Conservation (phyloP, 805 yeast genomes). For the Metschnikowia peoriensis region DNA sequence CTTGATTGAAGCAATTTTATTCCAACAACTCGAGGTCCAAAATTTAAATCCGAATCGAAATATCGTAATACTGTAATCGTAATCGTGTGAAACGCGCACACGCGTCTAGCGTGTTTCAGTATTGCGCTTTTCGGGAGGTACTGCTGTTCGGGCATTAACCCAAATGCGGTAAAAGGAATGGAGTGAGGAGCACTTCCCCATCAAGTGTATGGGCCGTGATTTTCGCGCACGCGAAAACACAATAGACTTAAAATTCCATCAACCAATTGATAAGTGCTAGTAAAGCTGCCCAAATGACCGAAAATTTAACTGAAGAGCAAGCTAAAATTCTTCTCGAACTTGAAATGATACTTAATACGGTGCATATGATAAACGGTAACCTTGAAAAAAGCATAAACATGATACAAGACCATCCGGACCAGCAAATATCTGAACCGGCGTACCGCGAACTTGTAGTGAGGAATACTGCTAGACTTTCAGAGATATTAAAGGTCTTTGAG, state of each 20-base stretch:
- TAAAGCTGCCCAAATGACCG: background rate
- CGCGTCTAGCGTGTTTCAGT: too few species aligned
- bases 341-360: slow-evolving; percentile 33
- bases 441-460: slow-evolving; percentile 19
- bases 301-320: slow-evolving; percentile 15
- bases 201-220: background rate
- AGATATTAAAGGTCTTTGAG: slow-evolving; percentile 17
- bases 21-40: too few species aligned
- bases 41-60: too few species aligned
- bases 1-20: too few species aligned
- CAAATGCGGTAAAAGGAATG: too few species aligned
- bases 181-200: too few species aligned
- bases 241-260: background rate
- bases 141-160: too few species aligned
- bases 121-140: too few species aligned
- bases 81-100: too few species aligned
- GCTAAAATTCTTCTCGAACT: slow-evolving; percentile 31
- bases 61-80: too few species aligned
- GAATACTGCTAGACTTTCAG: slow-evolving; percentile 19
- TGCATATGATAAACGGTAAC: slow-evolving; percentile 29
- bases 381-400: slow-evolving; percentile 25
- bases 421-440: background rate
- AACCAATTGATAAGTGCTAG: background rate
- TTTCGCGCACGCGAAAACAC: background rate
- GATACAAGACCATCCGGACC: slow-evolving; percentile 13